Evolutionary conservation across 2,329 filamentous ascomycete species (phyloP).

Genomic region (Trichoderma breve): DNA sequence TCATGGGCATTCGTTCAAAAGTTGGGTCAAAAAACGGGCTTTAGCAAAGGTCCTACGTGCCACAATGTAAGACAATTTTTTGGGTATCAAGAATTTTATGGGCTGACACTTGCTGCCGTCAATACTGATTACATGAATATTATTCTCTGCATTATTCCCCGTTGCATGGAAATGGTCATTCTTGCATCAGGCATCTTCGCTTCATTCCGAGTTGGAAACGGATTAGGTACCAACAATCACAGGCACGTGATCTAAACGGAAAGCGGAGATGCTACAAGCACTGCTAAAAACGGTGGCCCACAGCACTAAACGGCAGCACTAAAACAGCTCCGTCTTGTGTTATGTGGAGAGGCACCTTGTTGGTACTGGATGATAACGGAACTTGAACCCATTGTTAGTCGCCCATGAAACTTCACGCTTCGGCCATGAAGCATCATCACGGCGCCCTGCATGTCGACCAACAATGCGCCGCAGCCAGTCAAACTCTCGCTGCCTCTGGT

Average conservation of each 20-base stretch:
- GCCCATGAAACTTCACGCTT: conserved; percentile 1
- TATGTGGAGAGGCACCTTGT: background rate
- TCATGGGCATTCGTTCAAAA: background rate
- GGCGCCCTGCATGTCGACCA: conserved; percentile 48
- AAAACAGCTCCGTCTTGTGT: background rate
- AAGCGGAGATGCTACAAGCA: background rate
- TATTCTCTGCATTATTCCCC: background rate
- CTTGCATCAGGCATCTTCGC: background rate
- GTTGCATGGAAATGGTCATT: background rate
- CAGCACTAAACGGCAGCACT: background rate
- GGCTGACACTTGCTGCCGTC: background rate
- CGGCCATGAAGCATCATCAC: conserved; percentile 14
- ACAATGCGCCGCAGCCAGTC: conserved; percentile 63
- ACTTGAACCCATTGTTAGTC: background rate
- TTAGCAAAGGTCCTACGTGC: background rate
- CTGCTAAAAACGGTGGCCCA: background rate
- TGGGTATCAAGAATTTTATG: background rate
- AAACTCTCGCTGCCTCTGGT: conserved; percentile 71
- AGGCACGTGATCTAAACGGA: background rate
- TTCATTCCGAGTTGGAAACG: background rate
- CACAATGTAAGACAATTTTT: background rate
- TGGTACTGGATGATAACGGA: background rate
- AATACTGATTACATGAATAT: background rate
- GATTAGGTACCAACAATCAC: background rate
- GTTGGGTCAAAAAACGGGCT: background rate